A percentile compares a stretch with the other conserved stretches of the same genome.
These are phyloP conservation scores for Populus simonii DNA, from an alignment of 345 rosid species.

Conservation along the genomic window DNA sequence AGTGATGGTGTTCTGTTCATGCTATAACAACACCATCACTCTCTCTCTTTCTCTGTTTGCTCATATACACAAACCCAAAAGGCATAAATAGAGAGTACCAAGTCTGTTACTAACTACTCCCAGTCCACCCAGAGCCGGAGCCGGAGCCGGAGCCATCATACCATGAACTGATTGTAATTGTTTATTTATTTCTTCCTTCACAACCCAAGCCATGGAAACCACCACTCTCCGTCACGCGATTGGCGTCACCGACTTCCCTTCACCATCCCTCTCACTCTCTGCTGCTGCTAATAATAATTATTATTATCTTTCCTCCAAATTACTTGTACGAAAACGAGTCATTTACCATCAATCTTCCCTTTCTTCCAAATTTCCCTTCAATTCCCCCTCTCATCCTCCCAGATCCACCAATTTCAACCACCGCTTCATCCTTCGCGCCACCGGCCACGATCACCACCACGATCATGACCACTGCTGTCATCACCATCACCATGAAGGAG, in stretches of 20 bases:
- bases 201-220: slow-evolving; percentile 44
- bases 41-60: neutral
- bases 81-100: too few species aligned
- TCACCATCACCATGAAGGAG: slow-evolving; percentile 41
- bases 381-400: slow-evolving; percentile 16
- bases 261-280: slow-evolving; percentile 8
- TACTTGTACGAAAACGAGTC: slow-evolving; percentile 8
- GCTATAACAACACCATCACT: neutral
- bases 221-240: slow-evolving; percentile 31
- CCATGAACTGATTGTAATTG: too few species aligned
- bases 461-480: slow-evolving; percentile 30
- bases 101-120: too few species aligned
- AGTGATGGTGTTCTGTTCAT: slow-evolving; percentile 21
- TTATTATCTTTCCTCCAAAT: slow-evolving; percentile 13
- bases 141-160: too few species aligned
- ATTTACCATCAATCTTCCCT: slow-evolving; percentile 26
- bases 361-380: slow-evolving; percentile 24
- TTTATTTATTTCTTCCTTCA: too few species aligned
- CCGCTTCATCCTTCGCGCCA: slow-evolving; percentile 23
- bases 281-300: too few species aligned
- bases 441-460: slow-evolving; percentile 25
- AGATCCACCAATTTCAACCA: slow-evolving; percentile 6
- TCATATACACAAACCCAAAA: neutral
- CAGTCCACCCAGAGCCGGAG: too few species aligned
- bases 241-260: slow-evolving; percentile 38